Evolutionary conservation across 2,329 filamentous ascomycete genomes (phyloP).

Genomic region (Aspergillus awamori): DNA sequence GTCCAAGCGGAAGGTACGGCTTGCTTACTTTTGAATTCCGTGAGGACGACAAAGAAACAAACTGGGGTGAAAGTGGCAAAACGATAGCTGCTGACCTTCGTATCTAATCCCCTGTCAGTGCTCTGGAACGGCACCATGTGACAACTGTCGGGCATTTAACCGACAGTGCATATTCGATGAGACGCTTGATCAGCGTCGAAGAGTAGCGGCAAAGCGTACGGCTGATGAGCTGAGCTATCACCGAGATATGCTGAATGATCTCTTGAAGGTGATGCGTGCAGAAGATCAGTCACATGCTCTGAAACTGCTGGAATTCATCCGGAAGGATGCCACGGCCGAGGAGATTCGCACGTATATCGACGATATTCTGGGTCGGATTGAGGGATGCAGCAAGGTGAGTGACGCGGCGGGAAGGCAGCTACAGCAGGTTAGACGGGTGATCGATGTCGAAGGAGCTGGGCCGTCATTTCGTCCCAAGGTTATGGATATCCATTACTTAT

Average conservation of each 20-base stretch:
- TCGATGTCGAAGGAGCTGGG: conserved; percentile 35
- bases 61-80: no score
- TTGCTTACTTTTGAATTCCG: background rate
- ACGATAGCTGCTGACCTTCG: conserved; percentile 12
- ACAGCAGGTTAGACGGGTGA: conserved; percentile 32
- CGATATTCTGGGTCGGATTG: conserved; percentile 29
- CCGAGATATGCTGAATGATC: conserved; percentile 42
- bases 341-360: conserved; percentile 41
- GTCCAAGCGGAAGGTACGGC: conserved; percentile 42
- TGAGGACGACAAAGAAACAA: no score
- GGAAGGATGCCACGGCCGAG: conserved; percentile 37
- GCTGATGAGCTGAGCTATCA: conserved; percentile 45
- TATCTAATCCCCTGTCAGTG: conserved; percentile 28
- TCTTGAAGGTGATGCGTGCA: conserved; percentile 39
- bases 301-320: conserved; percentile 39
- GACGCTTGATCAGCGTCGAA: conserved; percentile 57
- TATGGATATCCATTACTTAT: conserved; percentile 47
- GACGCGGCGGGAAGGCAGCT: conserved; percentile 28
- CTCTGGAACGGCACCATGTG: conserved; percentile 42
- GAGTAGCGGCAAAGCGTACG: conserved; percentile 44
- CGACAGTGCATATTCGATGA: conserved; percentile 59
- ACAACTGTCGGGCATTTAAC: conserved; percentile 41
- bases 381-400: conserved; percentile 16
- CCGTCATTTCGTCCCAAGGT: conserved; percentile 41
- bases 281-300: conserved; percentile 34